Evolutionary conservation across 2,329 filamentous ascomycete genomes (phyloP).

Genomic region (Alternaria sp.): DNA sequence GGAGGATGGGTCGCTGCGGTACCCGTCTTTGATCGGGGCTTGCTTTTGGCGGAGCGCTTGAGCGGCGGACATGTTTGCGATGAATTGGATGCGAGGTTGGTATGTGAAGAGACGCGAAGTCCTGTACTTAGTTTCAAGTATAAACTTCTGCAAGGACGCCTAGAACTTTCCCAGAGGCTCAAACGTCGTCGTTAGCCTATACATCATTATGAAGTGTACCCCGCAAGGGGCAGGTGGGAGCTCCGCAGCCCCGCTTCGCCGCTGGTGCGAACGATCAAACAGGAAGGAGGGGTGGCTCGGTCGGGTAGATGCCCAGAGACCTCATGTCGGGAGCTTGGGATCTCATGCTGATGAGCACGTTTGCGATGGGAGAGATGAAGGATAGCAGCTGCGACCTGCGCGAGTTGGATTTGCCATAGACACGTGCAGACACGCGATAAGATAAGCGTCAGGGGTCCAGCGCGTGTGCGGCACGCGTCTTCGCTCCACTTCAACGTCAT

Average conservation of each 20-base stretch:
- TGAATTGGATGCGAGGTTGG: not conserved
- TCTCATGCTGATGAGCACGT: not conserved
- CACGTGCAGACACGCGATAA: not conserved
- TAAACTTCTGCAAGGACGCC: not conserved
- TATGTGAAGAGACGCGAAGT: not conserved
- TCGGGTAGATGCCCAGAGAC: not conserved
- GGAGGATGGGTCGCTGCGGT: conserved; percentile 52
- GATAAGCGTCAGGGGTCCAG: not conserved
- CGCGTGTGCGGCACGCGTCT: not conserved
- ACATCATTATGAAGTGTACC: conserved; percentile 17
- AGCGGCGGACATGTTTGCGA: conserved; percentile 32
- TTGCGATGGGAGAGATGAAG: not conserved
- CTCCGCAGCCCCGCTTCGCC: conserved; percentile 28
- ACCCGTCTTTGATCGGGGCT: conserved; percentile 56
- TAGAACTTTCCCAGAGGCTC: not conserved
- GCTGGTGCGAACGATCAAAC: conserved; percentile 20
- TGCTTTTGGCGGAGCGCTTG: conserved; percentile 55
- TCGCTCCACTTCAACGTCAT: not conserved
- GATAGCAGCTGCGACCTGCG: not conserved
- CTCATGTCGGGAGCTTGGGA: not conserved
- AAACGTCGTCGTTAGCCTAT: not conserved
- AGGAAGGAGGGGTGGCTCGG: conserved; percentile 11
- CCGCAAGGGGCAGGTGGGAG: conserved; percentile 24
- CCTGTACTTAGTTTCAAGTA: not conserved
- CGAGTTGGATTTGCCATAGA: not conserved